Evolutionary conservation across 306 rosid genomes (phyloP), one percentile per base, ranked within the genome.

Genomic region (Arachis stenosperma): DNA sequence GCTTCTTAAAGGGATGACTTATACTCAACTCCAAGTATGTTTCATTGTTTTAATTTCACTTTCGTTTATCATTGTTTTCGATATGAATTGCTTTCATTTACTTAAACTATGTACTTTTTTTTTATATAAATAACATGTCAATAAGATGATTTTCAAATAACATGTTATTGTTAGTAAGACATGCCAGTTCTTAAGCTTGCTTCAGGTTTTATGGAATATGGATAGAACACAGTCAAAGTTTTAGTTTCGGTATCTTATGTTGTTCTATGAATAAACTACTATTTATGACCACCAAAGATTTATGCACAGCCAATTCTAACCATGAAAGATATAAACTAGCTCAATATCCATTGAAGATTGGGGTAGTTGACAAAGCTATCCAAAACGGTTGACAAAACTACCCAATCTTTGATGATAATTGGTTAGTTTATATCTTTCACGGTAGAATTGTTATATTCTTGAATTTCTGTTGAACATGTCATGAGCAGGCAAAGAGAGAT

Each of bases 1-100:
- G 61, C 86, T 89, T 83, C 90, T 93, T 39, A 89, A 93, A 81
- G 98, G 93, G 30, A 85, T 93, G 90, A 73, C 78, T 42, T 93
- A 90, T 88, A 55, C 82, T 63, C 93, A 90, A 65, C 88, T 93
- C 37, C 76, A 89, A 81, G 98, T 89, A 82, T 74, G 79, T 43
- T 22, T 14, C 15, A 5, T 33, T 12, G 8, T 73, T 62, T 73
- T 36, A 22, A 22, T 9, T 39, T 40, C 3, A 5, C 40, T 15
- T 10, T 36, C 1, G 9, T 52, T 40, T 40, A 40, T 40, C 0
- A 4, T 40, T 42, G 9, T 42, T 42, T 42, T 6, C 4, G 27
- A 40, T 40, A 40, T 40, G 43, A 7, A 2, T 17, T 54, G 9
- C 43, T 47, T 33, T 4, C n/a, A 47, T 1, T 6, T 36, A 5